Conservation (phyloP, 192 early-diverging fungal species). For the Mortierella claussenii region DNA sequence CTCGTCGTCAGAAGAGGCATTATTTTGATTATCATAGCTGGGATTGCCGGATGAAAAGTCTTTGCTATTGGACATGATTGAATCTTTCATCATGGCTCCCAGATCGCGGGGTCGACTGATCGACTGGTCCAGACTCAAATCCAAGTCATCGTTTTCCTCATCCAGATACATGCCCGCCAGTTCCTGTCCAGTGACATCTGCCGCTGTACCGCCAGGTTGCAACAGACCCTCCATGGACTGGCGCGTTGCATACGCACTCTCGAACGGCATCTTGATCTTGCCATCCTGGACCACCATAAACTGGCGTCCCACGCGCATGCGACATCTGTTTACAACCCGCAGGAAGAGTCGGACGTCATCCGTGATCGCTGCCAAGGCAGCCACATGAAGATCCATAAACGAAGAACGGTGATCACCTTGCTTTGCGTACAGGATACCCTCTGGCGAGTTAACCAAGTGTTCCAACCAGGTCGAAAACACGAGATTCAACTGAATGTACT, state of each 20-base stretch:
- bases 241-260: slow-evolving; percentile 37
- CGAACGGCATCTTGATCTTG: slow-evolving; percentile 51
- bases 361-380: slow-evolving; percentile 63
- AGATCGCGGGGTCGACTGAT: slow-evolving; percentile 45
- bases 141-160: slow-evolving; percentile 48
- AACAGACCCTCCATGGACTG: slow-evolving; percentile 44
- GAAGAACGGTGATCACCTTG: slow-evolving; percentile 66
- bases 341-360: slow-evolving; percentile 66
- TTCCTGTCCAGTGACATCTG: slow-evolving; percentile 48
- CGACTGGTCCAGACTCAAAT: slow-evolving; percentile 45
- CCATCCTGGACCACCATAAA: slow-evolving; percentile 56
- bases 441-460: slow-evolving; percentile 63
- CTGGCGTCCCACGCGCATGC: slow-evolving; percentile 72
- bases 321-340: slow-evolving; percentile 64
- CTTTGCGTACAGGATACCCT: slow-evolving; percentile 62
- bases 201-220: slow-evolving; percentile 45
- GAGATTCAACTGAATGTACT: slow-evolving; percentile 63
- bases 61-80: slow-evolving; percentile 20
- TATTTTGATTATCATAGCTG: no score
- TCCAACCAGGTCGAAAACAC: slow-evolving; percentile 64
- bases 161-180: slow-evolving; percentile 51
- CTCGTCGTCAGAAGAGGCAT: slow-evolving; percentile 9
- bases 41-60: background rate
- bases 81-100: slow-evolving; percentile 26
- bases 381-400: slow-evolving; percentile 66